Base-by-base conservation (phyloP, 2,329 filamentous ascomycete species). In the Sclerotinia nivalis region DNA sequence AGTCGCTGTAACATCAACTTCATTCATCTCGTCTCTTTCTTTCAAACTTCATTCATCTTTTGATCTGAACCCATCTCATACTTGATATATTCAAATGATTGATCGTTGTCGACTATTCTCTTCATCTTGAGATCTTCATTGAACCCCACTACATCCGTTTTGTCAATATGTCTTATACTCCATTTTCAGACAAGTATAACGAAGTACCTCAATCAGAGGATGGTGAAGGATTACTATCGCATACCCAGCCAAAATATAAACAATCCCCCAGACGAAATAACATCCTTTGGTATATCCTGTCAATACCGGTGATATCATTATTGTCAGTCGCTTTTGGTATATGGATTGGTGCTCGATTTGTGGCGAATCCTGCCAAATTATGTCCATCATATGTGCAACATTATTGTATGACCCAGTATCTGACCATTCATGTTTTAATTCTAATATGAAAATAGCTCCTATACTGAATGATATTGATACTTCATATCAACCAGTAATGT, bases 391-490 rank as follows among this genome's bases (percentile, higher is more conserved):
- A 71, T 43, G 64, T 70, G 25, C 70, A 71, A 67, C 61, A 68
- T 47, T 71, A 71, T 43, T 71, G 70, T 71, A 68, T 67, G 70
- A 58, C 52, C 31, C 12, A 56, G 18, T 20, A 69, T 28, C 20
- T n/a, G 18, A 8, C n/a, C 5, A 15, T 18, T 47, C n/a, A 47
- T 13, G n/a, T 56, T 50, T 50, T 25, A 28, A 13, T 28, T 28
- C 69, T 73, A 61, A 74, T 25, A 22, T 40, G 34, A 40, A 18
- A 49, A 28, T 31, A 75, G 73, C 81, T 15, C 80, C 81, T 0
- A 59, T 82, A 0, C 69, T 80, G 49, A 78, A 80, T 34, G 80
- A 84, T 12, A 76, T 85, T 8, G 75, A 79, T 34, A 78, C 84
- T 6, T 75, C 76, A 15, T 85, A 83, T 75, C 76, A 79, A 15